Percentiles rank a stretch among this genome's conserved stretches.
These are phyloP conservation scores for Filobasidium wieringae DNA, from an alignment of 768 basidiomycete species.

Conservation along the genomic window DNA sequence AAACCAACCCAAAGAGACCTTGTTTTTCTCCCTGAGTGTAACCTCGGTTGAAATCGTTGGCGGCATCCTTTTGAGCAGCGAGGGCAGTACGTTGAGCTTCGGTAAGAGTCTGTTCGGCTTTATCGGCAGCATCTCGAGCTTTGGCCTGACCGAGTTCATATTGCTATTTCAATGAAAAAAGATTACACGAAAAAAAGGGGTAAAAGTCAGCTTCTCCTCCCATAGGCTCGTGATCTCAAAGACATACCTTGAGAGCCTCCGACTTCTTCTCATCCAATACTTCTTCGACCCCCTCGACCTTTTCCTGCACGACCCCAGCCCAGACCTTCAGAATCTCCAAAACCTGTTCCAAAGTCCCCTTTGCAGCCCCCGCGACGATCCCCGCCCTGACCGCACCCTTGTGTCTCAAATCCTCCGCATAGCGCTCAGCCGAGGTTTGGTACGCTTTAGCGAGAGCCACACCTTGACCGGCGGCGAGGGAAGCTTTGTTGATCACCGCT, in stretches of 20 bases:
- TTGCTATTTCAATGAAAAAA: not conserved
- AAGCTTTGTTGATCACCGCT: constrained; percentile 1
- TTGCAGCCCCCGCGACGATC: constrained; percentile 2
- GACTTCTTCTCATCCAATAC: not conserved
- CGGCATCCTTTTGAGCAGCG: constrained; percentile 1
- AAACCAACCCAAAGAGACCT: constrained; percentile 1
- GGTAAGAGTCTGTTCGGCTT: not conserved
- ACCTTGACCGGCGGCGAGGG: constrained; percentile 1
- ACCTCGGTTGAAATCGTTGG: not conserved
- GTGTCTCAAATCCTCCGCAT: not conserved
- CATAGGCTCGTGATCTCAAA: not conserved
- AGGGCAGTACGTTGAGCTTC: not conserved
- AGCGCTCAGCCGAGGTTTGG: not conserved
- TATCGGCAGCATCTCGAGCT: not conserved
- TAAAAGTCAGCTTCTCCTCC: too few species aligned
- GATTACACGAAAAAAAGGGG: not conserved
- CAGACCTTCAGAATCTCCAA: too few species aligned
- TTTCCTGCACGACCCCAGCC: too few species aligned
- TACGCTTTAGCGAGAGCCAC: not conserved
- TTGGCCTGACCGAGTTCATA: constrained; percentile 4
- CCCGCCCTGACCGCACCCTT: constrained; percentile 1
- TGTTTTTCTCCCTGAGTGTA: not conserved
- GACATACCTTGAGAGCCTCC: not conserved
- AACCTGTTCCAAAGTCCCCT: not conserved
- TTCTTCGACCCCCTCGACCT: too few species aligned